A percentile compares a stretch with the other conserved stretches of the same genome.
phyloP scores from a whole-genome alignment of 2,329 filamentous ascomycete species.

The Myriosclerotinia curreyana region DNA sequence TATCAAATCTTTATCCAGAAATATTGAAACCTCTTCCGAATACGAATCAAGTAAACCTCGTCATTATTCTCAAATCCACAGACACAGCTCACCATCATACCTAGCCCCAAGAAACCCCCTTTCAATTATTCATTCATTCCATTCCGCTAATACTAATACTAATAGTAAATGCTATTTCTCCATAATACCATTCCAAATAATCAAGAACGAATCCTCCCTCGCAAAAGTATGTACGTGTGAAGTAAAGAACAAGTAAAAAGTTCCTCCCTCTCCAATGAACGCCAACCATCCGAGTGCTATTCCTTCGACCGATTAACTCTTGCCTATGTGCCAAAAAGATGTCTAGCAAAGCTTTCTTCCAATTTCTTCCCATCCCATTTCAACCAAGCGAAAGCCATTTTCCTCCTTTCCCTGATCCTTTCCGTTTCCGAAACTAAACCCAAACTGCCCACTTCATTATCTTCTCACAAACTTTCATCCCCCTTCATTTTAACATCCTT shows the following conservation, averaged over 20 bases:
- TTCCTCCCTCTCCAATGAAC: neutral
- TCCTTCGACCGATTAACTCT: neutral
- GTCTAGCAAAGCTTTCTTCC: neutral
- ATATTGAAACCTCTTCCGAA: too few species aligned
- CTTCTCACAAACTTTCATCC: neutral
- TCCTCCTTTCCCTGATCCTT: neutral
- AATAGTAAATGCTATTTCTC: neutral
- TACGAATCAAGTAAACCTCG: neutral
- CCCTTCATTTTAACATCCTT: neutral
- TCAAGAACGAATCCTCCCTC: neutral
- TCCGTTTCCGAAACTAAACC: neutral
- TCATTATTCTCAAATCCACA: neutral
- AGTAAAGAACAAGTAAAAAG: neutral
- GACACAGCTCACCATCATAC: too few species aligned
- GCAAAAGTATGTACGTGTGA: neutral
- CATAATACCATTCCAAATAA: too few species aligned
- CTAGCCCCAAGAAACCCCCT: neutral
- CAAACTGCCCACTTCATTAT: neutral
- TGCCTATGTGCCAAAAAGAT: neutral
- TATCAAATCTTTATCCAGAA: too few species aligned
- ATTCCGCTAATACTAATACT: neutral
- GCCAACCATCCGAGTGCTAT: neutral
- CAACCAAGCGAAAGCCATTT: neutral
- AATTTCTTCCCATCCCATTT: neutral
- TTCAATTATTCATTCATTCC: neutral